phyloP scores from a whole-genome alignment of 2,329 filamentous ascomycete species.

The Esteya vermicola region DNA sequence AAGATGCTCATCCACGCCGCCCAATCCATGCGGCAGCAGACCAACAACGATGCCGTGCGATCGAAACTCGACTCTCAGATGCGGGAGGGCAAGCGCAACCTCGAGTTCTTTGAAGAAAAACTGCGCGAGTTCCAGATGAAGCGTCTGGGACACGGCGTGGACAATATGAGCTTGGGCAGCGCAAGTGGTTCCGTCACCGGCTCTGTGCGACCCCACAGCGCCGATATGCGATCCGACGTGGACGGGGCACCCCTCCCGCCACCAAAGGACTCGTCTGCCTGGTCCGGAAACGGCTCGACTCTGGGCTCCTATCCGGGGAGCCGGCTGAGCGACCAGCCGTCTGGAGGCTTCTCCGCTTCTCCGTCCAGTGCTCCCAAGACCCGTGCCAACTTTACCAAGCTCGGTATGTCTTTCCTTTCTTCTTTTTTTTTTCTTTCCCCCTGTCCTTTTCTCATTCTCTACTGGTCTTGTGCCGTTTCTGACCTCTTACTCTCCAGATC shows the following conservation, averaged over 20 bases:
- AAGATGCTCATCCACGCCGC: conserved; percentile 89
- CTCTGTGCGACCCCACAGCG: conserved; percentile 28
- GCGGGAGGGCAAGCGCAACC: conserved; percentile 81
- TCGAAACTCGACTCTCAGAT: conserved; percentile 88
- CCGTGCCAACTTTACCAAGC: conserved; percentile 85
- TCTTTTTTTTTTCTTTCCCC: not conserved
- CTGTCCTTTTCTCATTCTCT: not conserved
- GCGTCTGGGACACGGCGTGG: conserved; percentile 53
- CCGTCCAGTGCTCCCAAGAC: conserved; percentile 31
- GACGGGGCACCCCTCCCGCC: conserved; percentile 48
- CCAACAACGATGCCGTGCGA: conserved; percentile 82
- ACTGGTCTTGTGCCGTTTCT: no score
- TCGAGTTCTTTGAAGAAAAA: conserved; percentile 82
- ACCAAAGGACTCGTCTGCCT: conserved; percentile 50
- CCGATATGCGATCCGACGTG: conserved; percentile 27
- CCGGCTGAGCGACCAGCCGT: conserved; percentile 37
- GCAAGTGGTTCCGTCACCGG: conserved; percentile 25
- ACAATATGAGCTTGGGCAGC: conserved; percentile 45
- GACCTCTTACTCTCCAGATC: conserved; percentile 58
- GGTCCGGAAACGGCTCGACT: conserved; percentile 37
- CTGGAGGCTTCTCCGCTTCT: conserved; percentile 1
- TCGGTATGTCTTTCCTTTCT: conserved; percentile 47
- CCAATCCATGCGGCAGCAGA: conserved; percentile 89
- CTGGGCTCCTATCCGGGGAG: conserved; percentile 40
- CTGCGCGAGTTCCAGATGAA: conserved; percentile 79